Conservation (phyloP, 306 rosid species). For the Luffa acutangula region DNA sequence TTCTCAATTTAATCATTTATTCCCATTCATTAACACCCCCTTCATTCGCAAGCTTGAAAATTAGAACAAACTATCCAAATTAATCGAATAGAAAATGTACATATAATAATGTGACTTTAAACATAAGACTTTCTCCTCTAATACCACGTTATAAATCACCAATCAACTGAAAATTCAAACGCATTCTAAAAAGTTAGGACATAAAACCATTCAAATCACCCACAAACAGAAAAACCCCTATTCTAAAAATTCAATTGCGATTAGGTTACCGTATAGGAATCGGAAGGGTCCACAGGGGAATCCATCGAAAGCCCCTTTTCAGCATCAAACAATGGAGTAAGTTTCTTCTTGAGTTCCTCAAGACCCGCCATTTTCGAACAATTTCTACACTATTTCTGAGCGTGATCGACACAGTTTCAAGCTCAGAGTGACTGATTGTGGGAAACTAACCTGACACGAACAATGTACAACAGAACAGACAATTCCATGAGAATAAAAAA, state of each 20-base stretch:
- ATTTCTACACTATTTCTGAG: background rate
- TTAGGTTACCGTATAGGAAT: constrained; percentile 65
- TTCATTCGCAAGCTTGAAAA: background rate
- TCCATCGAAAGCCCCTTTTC: constrained; percentile 58
- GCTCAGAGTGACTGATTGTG: background rate
- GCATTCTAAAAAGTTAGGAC: background rate
- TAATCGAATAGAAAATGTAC: no score
- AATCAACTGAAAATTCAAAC: background rate
- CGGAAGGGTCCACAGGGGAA: constrained; percentile 59
- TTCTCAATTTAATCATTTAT: background rate
- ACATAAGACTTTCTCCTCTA: background rate
- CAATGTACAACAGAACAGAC: background rate
- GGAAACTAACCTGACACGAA: background rate
- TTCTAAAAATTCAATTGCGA: background rate
- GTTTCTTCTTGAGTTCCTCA: constrained; percentile 82
- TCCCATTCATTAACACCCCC: background rate
- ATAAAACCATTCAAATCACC: background rate
- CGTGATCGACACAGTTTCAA: background rate
- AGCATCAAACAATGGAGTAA: constrained; percentile 54
- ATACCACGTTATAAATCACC: background rate
- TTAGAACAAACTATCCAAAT: background rate
- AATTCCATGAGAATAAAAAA: background rate
- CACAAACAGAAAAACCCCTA: background rate
- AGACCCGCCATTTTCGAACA: constrained; percentile 56
- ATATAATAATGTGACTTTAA: background rate